These are phyloP conservation scores for Colletotrichum eleusines DNA, from an alignment of 2,329 filamentous ascomycete species.

Conservation along the genomic window DNA sequence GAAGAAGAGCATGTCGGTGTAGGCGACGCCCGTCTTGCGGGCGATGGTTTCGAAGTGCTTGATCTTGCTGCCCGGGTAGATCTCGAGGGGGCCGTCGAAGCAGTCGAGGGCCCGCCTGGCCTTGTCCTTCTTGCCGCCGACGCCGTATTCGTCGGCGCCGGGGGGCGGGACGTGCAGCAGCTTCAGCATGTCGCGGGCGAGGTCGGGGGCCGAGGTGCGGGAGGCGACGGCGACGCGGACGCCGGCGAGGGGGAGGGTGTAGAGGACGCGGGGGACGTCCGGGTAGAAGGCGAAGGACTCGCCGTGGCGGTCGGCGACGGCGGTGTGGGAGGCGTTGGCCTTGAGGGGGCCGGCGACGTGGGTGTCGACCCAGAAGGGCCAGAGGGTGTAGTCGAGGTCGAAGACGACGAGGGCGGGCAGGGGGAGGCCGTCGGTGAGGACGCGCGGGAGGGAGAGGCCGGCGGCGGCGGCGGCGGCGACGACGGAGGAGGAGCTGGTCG, in stretches of 20 bases:
- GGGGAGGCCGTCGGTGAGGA: slow-evolving; percentile 70
- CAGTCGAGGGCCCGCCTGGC: slow-evolving; percentile 65
- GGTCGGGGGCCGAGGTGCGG: slow-evolving; percentile 81
- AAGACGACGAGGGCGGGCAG: slow-evolving; percentile 89
- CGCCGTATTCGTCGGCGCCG: slow-evolving; percentile 43
- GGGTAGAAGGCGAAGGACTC: slow-evolving; percentile 79
- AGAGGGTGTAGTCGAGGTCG: slow-evolving; percentile 98
- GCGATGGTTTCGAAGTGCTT: slow-evolving; percentile 83
- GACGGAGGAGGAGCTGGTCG: slow-evolving; percentile 43
- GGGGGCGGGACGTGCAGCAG: slow-evolving; percentile 71
- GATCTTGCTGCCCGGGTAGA: slow-evolving; percentile 85
- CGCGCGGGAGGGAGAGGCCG: slow-evolving; percentile 51
- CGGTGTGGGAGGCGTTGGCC: slow-evolving; percentile 56
- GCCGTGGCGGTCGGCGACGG: slow-evolving; percentile 66
- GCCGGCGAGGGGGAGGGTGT: slow-evolving; percentile 63
- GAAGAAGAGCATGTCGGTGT: slow-evolving; percentile 93
- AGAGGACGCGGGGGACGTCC: slow-evolving; percentile 76
- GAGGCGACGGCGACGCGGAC: slow-evolving; percentile 79
- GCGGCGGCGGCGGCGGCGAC: no score
- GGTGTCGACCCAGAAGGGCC: slow-evolving; percentile 98
- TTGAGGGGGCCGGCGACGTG: slow-evolving; percentile 83
- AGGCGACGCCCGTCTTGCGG: slow-evolving; percentile 76
- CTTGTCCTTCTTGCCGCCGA: slow-evolving; percentile 49
- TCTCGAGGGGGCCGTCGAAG: slow-evolving; percentile 73
- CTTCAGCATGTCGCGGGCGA: slow-evolving; percentile 84